Evolutionary conservation across 169 alveolate species (phyloP).

Genomic region (Miamiensis avidus): DNA sequence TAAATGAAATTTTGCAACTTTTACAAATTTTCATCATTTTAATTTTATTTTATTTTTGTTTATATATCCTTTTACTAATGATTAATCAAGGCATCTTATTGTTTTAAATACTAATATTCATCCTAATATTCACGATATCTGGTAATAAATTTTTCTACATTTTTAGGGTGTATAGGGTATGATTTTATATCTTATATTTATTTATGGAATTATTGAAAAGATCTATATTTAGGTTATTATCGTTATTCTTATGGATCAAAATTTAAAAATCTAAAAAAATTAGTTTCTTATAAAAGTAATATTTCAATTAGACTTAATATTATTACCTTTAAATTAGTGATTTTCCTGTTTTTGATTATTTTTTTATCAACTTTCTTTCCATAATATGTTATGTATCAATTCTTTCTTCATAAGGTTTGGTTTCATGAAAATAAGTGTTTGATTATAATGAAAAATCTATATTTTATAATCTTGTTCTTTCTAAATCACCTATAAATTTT

Average conservation of each 20-base stretch:
- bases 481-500: background rate
- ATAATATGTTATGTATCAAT: background rate
- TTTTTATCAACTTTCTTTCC: background rate
- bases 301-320: too few species aligned
- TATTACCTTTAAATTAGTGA: background rate
- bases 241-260: background rate
- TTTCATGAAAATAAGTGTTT: background rate
- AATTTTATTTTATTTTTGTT: too few species aligned
- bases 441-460: background rate
- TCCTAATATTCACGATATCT: background rate
- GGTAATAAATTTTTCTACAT: background rate
- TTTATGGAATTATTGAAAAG: background rate
- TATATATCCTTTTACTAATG: too few species aligned
- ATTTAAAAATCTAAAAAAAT: background rate
- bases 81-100: too few species aligned
- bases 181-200: too few species aligned
- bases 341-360: background rate
- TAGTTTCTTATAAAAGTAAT: too few species aligned
- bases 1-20: too few species aligned
- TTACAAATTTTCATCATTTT: too few species aligned
- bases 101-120: background rate
- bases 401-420: background rate
- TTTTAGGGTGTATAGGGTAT: background rate
- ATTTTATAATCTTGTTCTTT: background rate
- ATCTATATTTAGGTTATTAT: background rate